Base-by-base conservation (phyloP, 2,329 filamentous ascomycete species). In the Aspergillus tamarii region DNA sequence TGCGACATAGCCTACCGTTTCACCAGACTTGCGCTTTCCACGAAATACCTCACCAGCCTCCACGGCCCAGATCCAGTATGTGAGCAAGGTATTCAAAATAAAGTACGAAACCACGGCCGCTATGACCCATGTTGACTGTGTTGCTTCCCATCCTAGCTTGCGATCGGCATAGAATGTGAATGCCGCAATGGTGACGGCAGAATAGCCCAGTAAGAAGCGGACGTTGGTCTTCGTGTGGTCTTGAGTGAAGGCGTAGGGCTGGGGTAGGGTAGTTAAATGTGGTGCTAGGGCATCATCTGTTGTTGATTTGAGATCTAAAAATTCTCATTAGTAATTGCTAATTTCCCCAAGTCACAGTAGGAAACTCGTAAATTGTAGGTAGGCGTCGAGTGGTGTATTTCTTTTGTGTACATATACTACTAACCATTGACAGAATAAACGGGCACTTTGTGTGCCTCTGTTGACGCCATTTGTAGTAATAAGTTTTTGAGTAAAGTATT, bases 241-340 rank as follows among this genome's bases (percentile, higher is more conserved):
- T 80, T 96, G 93, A 67, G 83, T 86, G 84, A 97, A 97, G 69
- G 76, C 74, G 68, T 80, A 80, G 23, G 79, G 78, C 23, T 77
- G 74, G 85, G 89, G 77, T n/a, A 98, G 88, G 36, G 89, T 91
- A 80, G 92, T 94, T 67, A 99, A 89, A 83, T 98, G 98, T 81
- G 95, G 93, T 64, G 91, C 89, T 64, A 99, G 89, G 62, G 94
- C 93, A 81, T 99, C 95, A 82, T 99, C 95, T 69, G 92, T 93
- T 45, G 94, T 96, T 82, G 95, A 96, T 81, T 98, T 98, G 68
- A 99, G 90, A 77, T 98, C 95, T 96, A 76, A 26, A 26, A 5
- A 28, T 10, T 9, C 23, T 14, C 10, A n/a, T 60, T 30, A 60
- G 58, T 60, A 54, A 28, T 5, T 3, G 19, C 11, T 21, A 14